Evolutionary conservation across 352 stramenopile species (phyloP).

Genomic region (Phytophthora tubulina): DNA sequence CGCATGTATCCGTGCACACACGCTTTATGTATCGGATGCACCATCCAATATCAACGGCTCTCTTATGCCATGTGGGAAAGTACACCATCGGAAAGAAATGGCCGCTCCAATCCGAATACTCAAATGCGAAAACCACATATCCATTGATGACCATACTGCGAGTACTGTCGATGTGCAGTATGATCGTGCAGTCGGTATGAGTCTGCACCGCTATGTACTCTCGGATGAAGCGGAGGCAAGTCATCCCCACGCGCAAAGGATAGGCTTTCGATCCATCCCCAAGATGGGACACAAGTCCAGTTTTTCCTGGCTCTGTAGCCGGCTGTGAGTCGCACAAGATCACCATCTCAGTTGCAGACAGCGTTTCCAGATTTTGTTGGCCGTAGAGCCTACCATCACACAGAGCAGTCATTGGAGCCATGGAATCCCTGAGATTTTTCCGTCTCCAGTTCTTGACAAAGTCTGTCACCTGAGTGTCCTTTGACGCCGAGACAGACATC

Average conservation of each 20-base stretch:
- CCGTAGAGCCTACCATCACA: conserved; percentile 5
- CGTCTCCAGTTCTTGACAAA: conserved; percentile 23
- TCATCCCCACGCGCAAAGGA: conserved; percentile 1
- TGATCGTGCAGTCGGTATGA: not conserved
- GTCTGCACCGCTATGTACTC: not conserved
- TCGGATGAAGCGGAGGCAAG: not conserved
- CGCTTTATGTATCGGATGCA: conserved; percentile 8
- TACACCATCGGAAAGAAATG: conserved; percentile 5
- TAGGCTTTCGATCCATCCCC: conserved; percentile 1
- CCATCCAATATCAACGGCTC: conserved; percentile 9
- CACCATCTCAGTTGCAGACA: not conserved
- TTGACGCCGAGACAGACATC: not conserved
- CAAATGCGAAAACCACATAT: conserved; percentile 8
- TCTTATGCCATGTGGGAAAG: conserved; percentile 1
- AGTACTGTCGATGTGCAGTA: conserved; percentile 11
- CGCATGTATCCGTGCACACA: not conserved
- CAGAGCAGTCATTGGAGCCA: not conserved
- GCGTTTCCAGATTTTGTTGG: not conserved
- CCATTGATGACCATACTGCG: conserved; percentile 13
- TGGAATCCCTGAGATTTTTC: not conserved
- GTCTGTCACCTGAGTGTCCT: not conserved
- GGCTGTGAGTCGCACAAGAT: conserved; percentile 12
- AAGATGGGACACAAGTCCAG: not conserved
- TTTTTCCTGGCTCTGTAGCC: not conserved
- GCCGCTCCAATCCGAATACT: not conserved